These are phyloP conservation scores for Cucurbita argyrosperma DNA, from an alignment of 306 rosid genomes.

Conservation along the genomic window DNA sequence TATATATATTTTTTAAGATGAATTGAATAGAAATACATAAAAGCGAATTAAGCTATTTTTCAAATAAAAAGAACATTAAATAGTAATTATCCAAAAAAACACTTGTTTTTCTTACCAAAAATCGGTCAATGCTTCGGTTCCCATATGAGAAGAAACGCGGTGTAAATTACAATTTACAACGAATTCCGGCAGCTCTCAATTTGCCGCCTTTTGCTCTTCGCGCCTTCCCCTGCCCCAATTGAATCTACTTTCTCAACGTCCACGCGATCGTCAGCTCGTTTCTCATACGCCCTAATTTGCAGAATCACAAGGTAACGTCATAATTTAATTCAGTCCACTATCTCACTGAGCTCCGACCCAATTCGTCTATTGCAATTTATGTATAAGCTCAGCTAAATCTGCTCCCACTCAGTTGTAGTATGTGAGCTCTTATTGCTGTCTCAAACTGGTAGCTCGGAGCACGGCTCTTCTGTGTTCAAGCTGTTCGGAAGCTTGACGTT, in stretches of 20 bases:
- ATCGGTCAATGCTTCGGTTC: neutral
- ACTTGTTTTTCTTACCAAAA: neutral
- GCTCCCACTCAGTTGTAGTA: neutral
- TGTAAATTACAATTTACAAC: neutral
- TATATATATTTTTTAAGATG: too few relatives aligned
- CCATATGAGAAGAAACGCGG: neutral
- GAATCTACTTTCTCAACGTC: neutral
- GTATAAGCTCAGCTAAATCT: neutral
- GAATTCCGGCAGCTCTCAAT: constrained; percentile 1
- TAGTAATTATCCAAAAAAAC: too few relatives aligned
- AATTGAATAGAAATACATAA: too few relatives aligned
- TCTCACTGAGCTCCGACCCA: neutral
- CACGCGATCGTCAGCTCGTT: neutral
- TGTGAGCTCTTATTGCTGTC: neutral
- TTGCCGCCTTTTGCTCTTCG: constrained; percentile 6
- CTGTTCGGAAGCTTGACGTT: neutral
- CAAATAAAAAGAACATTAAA: neutral
- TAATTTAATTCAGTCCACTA: neutral
- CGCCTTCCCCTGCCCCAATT: neutral
- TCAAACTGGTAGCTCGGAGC: neutral
- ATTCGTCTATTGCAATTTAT: neutral
- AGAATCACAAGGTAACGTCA: neutral
- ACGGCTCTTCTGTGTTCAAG: neutral
- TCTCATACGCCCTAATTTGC: neutral
- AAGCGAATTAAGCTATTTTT: too few relatives aligned